These are phyloP conservation scores for Entomortierella chlamydospora DNA, from an alignment of 192 early-diverging fungal species.

Conservation along the genomic window DNA sequence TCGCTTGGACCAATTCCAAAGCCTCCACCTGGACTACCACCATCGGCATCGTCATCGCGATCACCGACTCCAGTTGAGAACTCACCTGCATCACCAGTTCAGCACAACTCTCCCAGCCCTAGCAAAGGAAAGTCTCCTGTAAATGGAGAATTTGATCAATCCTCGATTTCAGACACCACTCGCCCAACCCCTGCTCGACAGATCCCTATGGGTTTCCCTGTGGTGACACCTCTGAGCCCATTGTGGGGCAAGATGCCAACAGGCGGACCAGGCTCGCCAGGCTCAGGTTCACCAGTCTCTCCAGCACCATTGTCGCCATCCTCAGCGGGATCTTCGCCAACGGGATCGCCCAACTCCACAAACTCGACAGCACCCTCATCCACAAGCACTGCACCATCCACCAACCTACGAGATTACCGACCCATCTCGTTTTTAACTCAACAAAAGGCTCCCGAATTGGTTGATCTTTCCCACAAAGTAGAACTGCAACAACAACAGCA, in stretches of 20 bases:
- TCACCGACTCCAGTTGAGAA: slow-evolving; percentile 7
- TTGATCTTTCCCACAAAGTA: slow-evolving; percentile 1
- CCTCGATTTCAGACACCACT: slow-evolving; percentile 12
- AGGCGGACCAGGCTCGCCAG: slow-evolving; percentile 6
- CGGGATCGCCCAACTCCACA: slow-evolving; percentile 16
- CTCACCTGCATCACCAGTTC: neutral
- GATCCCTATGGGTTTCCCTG: slow-evolving; percentile 50
- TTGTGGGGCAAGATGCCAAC: slow-evolving; percentile 30
- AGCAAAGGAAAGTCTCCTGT: slow-evolving; percentile 7
- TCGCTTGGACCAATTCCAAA: slow-evolving; percentile 22
- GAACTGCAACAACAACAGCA: slow-evolving; percentile 14
- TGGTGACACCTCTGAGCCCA: slow-evolving; percentile 42
- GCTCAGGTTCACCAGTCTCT: neutral
- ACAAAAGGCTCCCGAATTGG: slow-evolving; percentile 1
- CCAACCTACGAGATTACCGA: slow-evolving; percentile 32
- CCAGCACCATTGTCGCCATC: slow-evolving; percentile 2
- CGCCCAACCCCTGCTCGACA: slow-evolving; percentile 44
- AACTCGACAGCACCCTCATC: slow-evolving; percentile 21
- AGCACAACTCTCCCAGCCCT: slow-evolving; percentile 6
- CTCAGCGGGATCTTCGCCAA: slow-evolving; percentile 4
- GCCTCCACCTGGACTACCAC: slow-evolving; percentile 36
- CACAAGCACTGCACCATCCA: neutral
- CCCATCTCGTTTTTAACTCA: slow-evolving; percentile 44
- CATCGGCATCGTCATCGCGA: slow-evolving; percentile 5
- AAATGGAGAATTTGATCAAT: slow-evolving; percentile 3